A percentile compares a stretch with the other conserved stretches of the same genome.
Evolutionary conservation across 352 stramenopile genomes (phyloP).

Genomic region (Phytophthora crassamura): DNA sequence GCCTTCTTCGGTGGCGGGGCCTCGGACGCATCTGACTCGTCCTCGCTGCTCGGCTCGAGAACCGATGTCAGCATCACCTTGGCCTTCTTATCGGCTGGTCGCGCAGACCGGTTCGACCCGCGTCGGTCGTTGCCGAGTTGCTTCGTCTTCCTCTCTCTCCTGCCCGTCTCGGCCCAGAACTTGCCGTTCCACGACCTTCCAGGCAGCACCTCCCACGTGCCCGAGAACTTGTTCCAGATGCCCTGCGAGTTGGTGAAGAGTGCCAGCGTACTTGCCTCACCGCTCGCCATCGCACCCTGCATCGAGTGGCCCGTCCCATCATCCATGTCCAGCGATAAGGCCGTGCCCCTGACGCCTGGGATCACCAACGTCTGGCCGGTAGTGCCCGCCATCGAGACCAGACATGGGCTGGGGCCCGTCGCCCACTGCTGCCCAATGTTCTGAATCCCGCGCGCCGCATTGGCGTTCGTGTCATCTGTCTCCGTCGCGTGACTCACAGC

Average conservation of each 20-base stretch:
- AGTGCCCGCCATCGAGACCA: neutral
- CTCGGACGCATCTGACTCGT: too few relatives aligned
- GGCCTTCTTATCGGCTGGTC: neutral
- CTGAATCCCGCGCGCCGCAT: neutral
- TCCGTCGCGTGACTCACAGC: conserved; percentile 4
- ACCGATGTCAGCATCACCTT: too few relatives aligned
- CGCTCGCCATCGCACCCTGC: neutral
- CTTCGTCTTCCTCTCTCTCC: neutral
- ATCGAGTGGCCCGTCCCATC: neutral
- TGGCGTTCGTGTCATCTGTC: conserved; percentile 5
- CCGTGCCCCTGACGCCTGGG: neutral
- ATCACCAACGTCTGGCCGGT: neutral
- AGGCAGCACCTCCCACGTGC: neutral
- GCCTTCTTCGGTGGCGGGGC: too few relatives aligned
- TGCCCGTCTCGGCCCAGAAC: neutral
- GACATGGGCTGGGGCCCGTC: neutral
- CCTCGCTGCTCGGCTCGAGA: too few relatives aligned
- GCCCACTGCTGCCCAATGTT: conserved; percentile 9
- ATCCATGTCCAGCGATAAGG: too few relatives aligned
- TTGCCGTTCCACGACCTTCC: neutral
- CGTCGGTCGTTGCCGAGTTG: neutral
- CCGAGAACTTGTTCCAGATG: neutral
- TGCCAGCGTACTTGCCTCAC: neutral
- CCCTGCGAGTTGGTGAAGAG: conserved; percentile 1
- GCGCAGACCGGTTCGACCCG: neutral